Evolutionary conservation across 306 rosid genomes (phyloP), one percentile per base, ranked within the genome.

Genomic region (Dicorynia guianensis): DNA sequence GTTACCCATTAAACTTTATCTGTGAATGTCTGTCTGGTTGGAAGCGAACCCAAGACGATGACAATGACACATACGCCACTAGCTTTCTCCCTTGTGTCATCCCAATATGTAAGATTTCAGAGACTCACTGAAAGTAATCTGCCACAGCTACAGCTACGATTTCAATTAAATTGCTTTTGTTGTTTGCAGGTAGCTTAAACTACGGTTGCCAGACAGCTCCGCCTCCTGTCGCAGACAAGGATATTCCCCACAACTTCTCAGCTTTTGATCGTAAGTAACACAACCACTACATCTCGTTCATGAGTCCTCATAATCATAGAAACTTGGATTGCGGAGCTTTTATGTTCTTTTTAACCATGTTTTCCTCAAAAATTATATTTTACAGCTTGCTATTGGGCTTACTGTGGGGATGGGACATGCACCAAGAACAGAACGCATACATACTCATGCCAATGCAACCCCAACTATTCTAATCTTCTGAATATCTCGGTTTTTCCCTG

Each of bases 51-150:
- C 72, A 63, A 9, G 77, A 88, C 0, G 53, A 75, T 0, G 79
- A 80, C n/a, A 72, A 46, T n/a, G 74, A 84, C 17, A 78, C 62
- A 36, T 78, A 82, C 61, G 76, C 75, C 64, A 66, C 69, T 34
- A 78, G 80, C 69, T 93, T 91, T 73, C 98, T 91, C 50, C 98
- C 98, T 4, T 91, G 98, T 71, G 98, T 91, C 72, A 88, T 93
- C 67, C 98, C 98, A 11, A 11, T 88, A 36, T 93, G 98, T 93
- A 84, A 72, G 12, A 25, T 63, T 25, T 25, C 30, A 25, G 30
- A 25, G 30, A 25, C 30, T 25, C 30, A 25, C n/a, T 25, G 30
- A 2, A 1, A 25, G 30, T 25, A 25, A 25, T 25, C 30, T 25
- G 30, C 30, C 2, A 25, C 30, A 25, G 30, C 30, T 25, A 25